Conservation (phyloP, 441 rosid genomes). For the Syzygium malaccense region DNA sequence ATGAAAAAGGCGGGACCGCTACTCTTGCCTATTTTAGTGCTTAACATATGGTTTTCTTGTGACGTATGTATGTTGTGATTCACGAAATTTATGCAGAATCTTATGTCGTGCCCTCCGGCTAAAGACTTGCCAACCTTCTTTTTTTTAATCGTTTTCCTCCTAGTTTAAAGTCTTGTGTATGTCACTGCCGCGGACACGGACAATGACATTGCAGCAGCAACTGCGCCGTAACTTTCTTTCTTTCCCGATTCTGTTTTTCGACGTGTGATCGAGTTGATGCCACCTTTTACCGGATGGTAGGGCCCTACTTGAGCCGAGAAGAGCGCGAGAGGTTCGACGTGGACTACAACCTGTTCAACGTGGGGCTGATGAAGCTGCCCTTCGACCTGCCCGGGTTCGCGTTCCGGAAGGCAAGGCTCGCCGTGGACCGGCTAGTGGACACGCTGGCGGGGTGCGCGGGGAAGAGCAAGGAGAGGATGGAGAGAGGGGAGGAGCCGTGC, state of each 20-base stretch:
- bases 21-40: background rate
- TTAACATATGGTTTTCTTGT: background rate
- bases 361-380: slow-evolving; percentile 63
- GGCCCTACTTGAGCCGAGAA: slow-evolving; percentile 41
- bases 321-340: slow-evolving; percentile 30
- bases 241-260: background rate
- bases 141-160: background rate
- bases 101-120: background rate
- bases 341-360: slow-evolving; percentile 68
- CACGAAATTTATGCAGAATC: background rate
- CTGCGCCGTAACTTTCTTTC: background rate
- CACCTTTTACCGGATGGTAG: slow-evolving; percentile 1
- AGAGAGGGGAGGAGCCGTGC: slow-evolving; percentile 42
- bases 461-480: slow-evolving; percentile 49
- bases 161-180: background rate
- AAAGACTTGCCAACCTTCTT: background rate
- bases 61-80: background rate
- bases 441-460: slow-evolving; percentile 35
- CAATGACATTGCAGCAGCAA: background rate
- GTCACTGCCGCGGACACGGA: background rate
- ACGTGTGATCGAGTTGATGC: background rate
- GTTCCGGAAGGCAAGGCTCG: slow-evolving; percentile 49
- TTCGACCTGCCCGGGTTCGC: slow-evolving; percentile 70
- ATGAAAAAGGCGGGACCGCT: background rate
- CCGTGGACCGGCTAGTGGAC: slow-evolving; percentile 39